Evolutionary conservation across 164 flowering plant species (phyloP), one percentile per base, ranked within the genome.

Genomic region (Nymphaea thermarum): DNA sequence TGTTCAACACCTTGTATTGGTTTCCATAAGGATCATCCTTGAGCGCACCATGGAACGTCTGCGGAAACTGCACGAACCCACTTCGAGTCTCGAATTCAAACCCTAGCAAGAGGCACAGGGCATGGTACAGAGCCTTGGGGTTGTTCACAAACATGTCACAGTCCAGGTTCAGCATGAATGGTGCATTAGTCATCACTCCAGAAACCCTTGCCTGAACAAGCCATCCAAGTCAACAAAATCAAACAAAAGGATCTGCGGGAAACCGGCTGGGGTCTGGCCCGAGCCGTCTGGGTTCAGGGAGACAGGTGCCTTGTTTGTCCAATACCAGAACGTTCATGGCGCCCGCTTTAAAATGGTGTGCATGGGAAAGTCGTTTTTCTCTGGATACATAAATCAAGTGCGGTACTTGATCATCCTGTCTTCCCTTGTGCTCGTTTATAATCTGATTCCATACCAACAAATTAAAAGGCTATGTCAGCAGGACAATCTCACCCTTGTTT

Each of bases 151-250:
- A 82, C 91, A 87, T 85, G 71, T 89, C 92, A 43, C 95, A 89
- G 70, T 89, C 92, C 18, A 87, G 83, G 67, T 89, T 89, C 6
- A 89, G 75, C 79, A 84, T 85, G 71, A 77, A 77, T 0, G 92
- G 89, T 0, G 95, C 84, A 73, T 89, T 89, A 4, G 91, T 85
- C 83, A 89, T 82, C 71, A 84, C 75, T 41, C 87, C 90, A 0
- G 95, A 89, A 4, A 85, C 86, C 71, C 91, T 79, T 0, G 80
- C 77, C 88, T 86, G 77, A 65, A 18, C 44, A 36, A 36, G 25
- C 5, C n/a, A 41, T 36, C 36, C 36, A 25, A 25, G 36, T 25
- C 36, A 25, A 55, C 16, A 55, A 15, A 8, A 2, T 8, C 60
- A 55, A 55, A 8, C 60, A 55, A 55, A 55, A 55, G 12, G 16